A percentile compares a stretch with the other conserved stretches of the same genome.
Conservation (phyloP, 768 basidiomycete genomes). For the Termitomyces sp. region DNA sequence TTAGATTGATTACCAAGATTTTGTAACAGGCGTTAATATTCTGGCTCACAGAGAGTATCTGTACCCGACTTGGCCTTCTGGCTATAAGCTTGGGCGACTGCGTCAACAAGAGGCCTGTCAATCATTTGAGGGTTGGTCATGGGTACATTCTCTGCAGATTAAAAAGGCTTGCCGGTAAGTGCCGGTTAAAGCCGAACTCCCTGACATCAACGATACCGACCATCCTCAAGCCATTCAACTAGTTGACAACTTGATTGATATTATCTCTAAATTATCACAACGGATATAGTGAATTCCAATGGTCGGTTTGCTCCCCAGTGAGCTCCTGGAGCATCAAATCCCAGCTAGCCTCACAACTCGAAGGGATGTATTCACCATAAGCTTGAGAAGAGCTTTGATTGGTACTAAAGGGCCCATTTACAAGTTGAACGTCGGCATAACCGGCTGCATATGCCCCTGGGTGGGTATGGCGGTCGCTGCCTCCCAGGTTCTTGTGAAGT, state of each 20-base stretch:
- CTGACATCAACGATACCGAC: no score
- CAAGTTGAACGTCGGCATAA: background rate
- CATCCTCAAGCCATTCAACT: background rate
- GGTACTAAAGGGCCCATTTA: background rate
- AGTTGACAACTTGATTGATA: background rate
- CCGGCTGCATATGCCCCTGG: background rate
- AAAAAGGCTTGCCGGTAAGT: background rate
- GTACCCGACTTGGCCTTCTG: conserved; percentile 13
- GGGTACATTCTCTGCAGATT: background rate
- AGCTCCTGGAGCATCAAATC: background rate
- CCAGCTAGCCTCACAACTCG: background rate
- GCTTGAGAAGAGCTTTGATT: background rate
- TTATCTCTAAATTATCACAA: background rate
- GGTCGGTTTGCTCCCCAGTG: background rate
- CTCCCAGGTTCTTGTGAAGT: background rate
- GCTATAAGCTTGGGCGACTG: conserved; percentile 5
- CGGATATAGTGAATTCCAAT: background rate
- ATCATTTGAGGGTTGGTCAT: background rate
- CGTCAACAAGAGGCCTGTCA: background rate
- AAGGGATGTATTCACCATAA: background rate
- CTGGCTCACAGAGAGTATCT: conserved; percentile 1
- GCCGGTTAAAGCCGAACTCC: background rate
- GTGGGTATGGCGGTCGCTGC: background rate
- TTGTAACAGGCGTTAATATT: background rate
- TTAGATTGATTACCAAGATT: background rate